Base-by-base conservation (phyloP, 2,329 filamentous ascomycete genomes). In the Penicillium sp. region DNA sequence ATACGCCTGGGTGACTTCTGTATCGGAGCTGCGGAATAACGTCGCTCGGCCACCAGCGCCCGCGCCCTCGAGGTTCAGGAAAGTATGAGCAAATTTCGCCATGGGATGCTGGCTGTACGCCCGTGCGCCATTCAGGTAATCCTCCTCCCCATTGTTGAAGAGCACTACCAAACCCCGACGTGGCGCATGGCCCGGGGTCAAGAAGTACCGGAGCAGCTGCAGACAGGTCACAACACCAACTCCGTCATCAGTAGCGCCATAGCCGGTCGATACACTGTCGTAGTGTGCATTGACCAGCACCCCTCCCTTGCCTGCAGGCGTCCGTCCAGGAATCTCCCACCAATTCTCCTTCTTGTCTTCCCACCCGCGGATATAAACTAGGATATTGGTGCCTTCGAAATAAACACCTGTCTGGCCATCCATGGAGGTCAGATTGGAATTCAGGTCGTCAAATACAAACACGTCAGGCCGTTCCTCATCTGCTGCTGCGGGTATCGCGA, bases 71-170 rank as follows among this genome's bases (percentile, higher is more conserved):
- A 98, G 79, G 54, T 98, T 98, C 51, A 97, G 72, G 60, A 98
- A 97, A 0, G 87, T 88, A 59, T 90, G 86, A 7, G 87, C 79
- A 41, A 94, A 86, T 36, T 80, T 80, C 8, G 87, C 81, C 48
- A 95, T 74, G 0, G 89, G 86, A 61, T 90, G 88, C 51, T 88
- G 81, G 18, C 86, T 83, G 58, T 94, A 96, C 4, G 86, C 89
- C 45, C 81, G 79, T 5, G 91, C 89, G 1, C 93, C 93, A 50
- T 94, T 87, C 8, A 97, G 72, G 23, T 83, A 93, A 57, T 97
- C 91, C 62, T 98, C 93, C 60, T 98, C 93, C 23, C 86, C 91
- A 58, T 97, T 96, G 73, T 98, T 98, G 60, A 97, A 77, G 18
- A 97, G 75, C 7, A 88, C 76, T 10, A 97, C 79, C 29, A 98